Percentiles rank a stretch among this genome's conserved stretches.
Conservation (phyloP, 495 filamentous ascomycete species). For the Penicillium samsonianum region DNA sequence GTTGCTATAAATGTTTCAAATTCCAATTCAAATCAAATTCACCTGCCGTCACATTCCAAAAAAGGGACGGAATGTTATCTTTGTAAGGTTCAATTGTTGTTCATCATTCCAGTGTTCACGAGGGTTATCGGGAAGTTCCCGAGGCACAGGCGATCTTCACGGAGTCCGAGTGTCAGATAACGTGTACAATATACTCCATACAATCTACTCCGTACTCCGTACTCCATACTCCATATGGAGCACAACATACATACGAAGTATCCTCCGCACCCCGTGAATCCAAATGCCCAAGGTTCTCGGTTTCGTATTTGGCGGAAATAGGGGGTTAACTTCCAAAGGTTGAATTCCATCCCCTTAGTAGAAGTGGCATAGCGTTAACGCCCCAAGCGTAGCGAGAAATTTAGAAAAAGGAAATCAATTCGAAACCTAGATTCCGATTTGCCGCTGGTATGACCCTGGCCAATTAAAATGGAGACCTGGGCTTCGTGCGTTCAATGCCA, state of each 20-base stretch:
- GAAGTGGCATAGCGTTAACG: not conserved
- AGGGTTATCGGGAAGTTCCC: not conserved
- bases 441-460: not conserved
- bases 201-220: not conserved
- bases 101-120: not conserved
- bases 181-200: not conserved
- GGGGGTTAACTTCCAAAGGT: not conserved
- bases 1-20: not conserved
- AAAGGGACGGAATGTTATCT: not conserved
- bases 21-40: not conserved
- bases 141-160: not conserved
- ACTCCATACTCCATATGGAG: not conserved
- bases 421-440: not conserved
- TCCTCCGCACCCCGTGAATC: too few relatives aligned
- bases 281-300: not conserved
- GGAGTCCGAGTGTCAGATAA: not conserved
- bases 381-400: not conserved
- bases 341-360: slow-evolving; percentile 7
- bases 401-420: not conserved
- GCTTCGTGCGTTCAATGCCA: not conserved
- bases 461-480: not conserved
- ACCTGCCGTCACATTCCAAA: not conserved
- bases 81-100: not conserved
- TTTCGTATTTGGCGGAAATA: slow-evolving; percentile 2
- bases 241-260: too few relatives aligned